A percentile compares a stretch with the other conserved stretches of the same genome.
These are phyloP conservation scores for Didymella sp. DNA, from an alignment of 2,329 filamentous ascomycete species.

Conservation along the genomic window DNA sequence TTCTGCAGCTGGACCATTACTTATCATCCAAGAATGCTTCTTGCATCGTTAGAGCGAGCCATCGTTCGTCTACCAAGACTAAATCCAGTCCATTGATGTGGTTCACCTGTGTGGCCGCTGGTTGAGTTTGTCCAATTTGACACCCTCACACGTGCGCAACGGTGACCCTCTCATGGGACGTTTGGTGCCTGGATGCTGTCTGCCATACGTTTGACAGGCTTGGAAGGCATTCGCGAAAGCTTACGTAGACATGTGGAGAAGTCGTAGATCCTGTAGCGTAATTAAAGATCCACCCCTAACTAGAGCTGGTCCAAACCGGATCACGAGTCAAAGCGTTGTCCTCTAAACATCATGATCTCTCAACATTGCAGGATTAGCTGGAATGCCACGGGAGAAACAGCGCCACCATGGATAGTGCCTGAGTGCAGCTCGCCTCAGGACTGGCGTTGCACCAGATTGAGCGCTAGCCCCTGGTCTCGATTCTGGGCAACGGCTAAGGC, in stretches of 20 bases:
- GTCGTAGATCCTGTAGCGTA: slow-evolving; percentile 14
- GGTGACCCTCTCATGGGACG: background rate
- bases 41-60: background rate
- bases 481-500: slow-evolving; percentile 13
- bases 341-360: slow-evolving; percentile 7
- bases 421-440: slow-evolving; percentile 9
- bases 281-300: slow-evolving; percentile 3
- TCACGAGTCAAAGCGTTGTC: background rate
- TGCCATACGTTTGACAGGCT: slow-evolving; percentile 3
- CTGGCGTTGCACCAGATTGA: slow-evolving; percentile 11
- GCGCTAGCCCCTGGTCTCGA: slow-evolving; percentile 10
- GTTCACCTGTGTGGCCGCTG: background rate
- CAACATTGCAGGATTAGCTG: slow-evolving; percentile 5
- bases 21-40: background rate
- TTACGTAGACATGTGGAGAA: slow-evolving; percentile 17
- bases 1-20: background rate
- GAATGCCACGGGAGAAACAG: slow-evolving; percentile 4
- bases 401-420: slow-evolving; percentile 9
- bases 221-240: slow-evolving; percentile 2
- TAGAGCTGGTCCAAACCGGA: slow-evolving; percentile 7
- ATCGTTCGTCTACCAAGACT: background rate
- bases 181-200: slow-evolving; percentile 1
- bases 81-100: background rate
- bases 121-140: slow-evolving; percentile 5
- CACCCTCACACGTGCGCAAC: slow-evolving; percentile 4